Percentiles rank a stretch among this genome's conserved stretches.
These are phyloP conservation scores for Cladosporium sp. DNA, from an alignment of 2,329 filamentous ascomycete genomes.

Conservation along the genomic window DNA sequence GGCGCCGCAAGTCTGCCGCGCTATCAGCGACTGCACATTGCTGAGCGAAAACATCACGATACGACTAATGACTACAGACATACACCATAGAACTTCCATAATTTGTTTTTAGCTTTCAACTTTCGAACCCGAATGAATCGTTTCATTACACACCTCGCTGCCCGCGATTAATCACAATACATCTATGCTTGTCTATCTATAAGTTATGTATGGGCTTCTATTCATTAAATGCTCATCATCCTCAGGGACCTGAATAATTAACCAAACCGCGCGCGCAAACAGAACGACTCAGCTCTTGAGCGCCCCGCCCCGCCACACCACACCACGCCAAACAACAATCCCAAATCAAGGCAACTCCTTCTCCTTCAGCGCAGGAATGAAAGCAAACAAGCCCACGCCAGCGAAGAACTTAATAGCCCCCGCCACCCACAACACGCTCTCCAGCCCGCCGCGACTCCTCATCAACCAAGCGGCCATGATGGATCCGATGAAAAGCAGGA, in stretches of 20 bases:
- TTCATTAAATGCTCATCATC: too few relatives aligned
- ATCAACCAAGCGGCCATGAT: slow-evolving; percentile 48
- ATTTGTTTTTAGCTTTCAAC: too few relatives aligned
- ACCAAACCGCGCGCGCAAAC: too few relatives aligned
- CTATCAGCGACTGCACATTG: background rate
- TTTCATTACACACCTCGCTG: too few relatives aligned
- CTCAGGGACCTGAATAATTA: too few relatives aligned
- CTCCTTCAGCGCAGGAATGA: slow-evolving; percentile 27
- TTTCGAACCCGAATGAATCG: too few relatives aligned
- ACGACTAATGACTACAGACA: background rate
- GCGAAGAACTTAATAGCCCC: slow-evolving; percentile 43
- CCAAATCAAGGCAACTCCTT: slow-evolving; percentile 11
- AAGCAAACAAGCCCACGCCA: slow-evolving; percentile 27
- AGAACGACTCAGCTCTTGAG: too few relatives aligned
- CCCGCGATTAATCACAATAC: too few relatives aligned
- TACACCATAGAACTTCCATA: background rate
- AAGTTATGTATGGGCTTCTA: background rate
- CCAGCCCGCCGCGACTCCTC: slow-evolving; percentile 38
- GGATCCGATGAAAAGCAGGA: slow-evolving; percentile 45
- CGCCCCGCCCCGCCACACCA: too few relatives aligned
- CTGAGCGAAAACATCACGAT: background rate
- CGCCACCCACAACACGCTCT: slow-evolving; percentile 43
- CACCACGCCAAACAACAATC: too few relatives aligned
- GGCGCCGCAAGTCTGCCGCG: too few relatives aligned
- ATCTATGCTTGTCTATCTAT: background rate